Percentiles rank a stretch among this genome's conserved stretches.
Conservation (phyloP, 768 basidiomycete species). For the Suillus occidentalis region DNA sequence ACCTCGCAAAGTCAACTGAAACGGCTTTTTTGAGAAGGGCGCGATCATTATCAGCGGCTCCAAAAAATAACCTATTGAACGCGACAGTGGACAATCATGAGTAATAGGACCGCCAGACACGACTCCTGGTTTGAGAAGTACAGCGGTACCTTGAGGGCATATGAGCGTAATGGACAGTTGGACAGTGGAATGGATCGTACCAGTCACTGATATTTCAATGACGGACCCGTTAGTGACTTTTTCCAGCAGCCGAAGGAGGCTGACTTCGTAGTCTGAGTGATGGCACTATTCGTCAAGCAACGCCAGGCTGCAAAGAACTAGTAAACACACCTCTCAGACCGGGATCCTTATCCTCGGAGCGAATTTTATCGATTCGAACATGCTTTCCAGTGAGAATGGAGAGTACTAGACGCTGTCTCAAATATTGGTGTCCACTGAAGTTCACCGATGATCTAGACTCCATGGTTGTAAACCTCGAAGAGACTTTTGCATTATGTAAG, state of each 20-base stretch:
- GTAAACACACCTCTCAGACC: constrained; percentile 74
- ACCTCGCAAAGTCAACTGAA: constrained; percentile 80
- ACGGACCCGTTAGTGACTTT: constrained; percentile 91
- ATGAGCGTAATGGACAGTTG: neutral
- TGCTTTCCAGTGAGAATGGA: constrained; percentile 86
- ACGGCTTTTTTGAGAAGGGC: constrained; percentile 86
- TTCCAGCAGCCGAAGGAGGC: constrained; percentile 82
- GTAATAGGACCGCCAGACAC: constrained; percentile 78
- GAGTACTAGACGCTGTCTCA: constrained; percentile 85
- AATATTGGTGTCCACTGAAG: constrained; percentile 79
- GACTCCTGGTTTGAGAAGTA: constrained; percentile 90
- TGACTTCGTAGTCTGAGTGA: constrained; percentile 84
- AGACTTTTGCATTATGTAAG: constrained; percentile 25
- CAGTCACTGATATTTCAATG: constrained; percentile 96
- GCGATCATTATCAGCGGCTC: constrained; percentile 90
- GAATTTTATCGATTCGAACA: constrained; percentile 83
- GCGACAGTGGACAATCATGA: constrained; percentile 87
- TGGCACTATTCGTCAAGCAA: constrained; percentile 5
- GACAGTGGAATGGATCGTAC: constrained; percentile 38
- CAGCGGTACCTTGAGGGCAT: constrained; percentile 68
- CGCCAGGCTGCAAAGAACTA: neutral
- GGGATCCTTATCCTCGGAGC: constrained; percentile 90
- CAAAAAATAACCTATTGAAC: constrained; percentile 92
- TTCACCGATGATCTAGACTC: constrained; percentile 44
- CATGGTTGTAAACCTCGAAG: constrained; percentile 34